Conservation (phyloP, 2,329 filamentous ascomycete genomes). For the Chaetomiaceae sp. region DNA sequence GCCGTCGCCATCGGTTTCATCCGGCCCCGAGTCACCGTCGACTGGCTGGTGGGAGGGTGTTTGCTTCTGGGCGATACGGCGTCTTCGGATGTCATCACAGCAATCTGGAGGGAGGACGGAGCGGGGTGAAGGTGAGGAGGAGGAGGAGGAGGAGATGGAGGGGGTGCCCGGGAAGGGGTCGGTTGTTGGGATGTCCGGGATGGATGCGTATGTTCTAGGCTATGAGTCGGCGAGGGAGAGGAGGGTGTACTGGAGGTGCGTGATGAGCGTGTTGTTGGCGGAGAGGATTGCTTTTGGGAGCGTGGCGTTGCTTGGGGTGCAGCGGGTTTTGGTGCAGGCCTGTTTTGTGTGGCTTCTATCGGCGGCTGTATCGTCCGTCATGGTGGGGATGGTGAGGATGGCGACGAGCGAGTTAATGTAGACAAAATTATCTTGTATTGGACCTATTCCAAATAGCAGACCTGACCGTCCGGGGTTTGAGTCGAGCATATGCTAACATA, state of each 20-base stretch:
- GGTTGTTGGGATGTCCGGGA: conserved; percentile 40
- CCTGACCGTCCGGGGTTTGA: neutral
- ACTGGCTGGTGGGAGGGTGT: conserved; percentile 14
- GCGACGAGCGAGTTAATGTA: no score
- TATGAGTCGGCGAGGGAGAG: conserved; percentile 30
- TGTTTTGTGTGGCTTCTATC: conserved; percentile 32
- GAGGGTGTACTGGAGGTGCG: conserved; percentile 35
- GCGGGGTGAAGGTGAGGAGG: no score
- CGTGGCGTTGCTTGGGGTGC: conserved; percentile 31
- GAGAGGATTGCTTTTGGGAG: conserved; percentile 39
- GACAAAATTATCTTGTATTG: no score
- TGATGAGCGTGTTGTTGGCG: conserved; percentile 43
- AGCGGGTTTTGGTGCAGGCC: conserved; percentile 33
- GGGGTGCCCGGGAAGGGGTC: no score
- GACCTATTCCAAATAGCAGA: neutral
- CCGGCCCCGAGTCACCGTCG: conserved; percentile 38
- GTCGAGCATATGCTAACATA: no score
- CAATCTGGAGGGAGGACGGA: no score
- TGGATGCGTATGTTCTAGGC: conserved; percentile 47
- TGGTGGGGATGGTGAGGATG: neutral
- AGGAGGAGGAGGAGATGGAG: no score
- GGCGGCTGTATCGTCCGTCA: neutral
- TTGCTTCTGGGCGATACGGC: conserved; percentile 43
- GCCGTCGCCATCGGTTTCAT: conserved; percentile 28
- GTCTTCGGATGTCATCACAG: no score